phyloP scores from a whole-genome alignment of 2,329 filamentous ascomycete species.

The Colletotrichum gloeosporioides region DNA sequence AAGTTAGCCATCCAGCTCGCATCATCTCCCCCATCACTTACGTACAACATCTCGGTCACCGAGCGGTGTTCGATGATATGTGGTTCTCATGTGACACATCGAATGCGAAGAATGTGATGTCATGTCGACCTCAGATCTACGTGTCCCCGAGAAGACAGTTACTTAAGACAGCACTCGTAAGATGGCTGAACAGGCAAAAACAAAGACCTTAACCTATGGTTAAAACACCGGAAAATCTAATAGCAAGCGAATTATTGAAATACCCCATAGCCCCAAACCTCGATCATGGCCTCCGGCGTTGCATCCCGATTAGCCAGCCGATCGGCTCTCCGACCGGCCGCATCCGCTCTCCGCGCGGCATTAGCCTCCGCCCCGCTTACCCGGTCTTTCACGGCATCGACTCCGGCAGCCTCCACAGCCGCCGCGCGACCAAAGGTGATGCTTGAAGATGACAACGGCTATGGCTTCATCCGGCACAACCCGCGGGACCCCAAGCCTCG shows the following conservation, averaged over 20 bases:
- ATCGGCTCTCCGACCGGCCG: not conserved
- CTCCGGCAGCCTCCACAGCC: not conserved
- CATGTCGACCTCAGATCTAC: not conserved
- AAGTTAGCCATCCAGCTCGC: not conserved
- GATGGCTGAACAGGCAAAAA: not conserved
- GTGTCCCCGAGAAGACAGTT: not conserved
- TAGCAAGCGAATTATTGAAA: too few relatives aligned
- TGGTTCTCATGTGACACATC: not conserved
- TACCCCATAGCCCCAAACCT: too few relatives aligned
- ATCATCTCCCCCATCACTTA: not conserved
- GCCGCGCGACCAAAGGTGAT: slow-evolving; percentile 28
- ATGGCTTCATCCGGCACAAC: slow-evolving; percentile 57
- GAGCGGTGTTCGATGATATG: not conserved
- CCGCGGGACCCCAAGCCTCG: slow-evolving; percentile 52
- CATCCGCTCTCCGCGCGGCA: not conserved
- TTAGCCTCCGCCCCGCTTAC: not conserved
- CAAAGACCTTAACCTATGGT: rapidly evolving
- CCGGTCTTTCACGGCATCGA: not conserved
- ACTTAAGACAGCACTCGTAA: not conserved
- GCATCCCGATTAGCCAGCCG: not conserved
- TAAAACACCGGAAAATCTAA: not conserved
- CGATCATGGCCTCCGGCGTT: not conserved
- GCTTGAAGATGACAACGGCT: slow-evolving; percentile 54
- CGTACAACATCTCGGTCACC: not conserved
- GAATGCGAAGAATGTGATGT: not conserved